phyloP scores from a whole-genome alignment of 371 early-diverging fungal species.

The Cokeromyces recurvatus region DNA sequence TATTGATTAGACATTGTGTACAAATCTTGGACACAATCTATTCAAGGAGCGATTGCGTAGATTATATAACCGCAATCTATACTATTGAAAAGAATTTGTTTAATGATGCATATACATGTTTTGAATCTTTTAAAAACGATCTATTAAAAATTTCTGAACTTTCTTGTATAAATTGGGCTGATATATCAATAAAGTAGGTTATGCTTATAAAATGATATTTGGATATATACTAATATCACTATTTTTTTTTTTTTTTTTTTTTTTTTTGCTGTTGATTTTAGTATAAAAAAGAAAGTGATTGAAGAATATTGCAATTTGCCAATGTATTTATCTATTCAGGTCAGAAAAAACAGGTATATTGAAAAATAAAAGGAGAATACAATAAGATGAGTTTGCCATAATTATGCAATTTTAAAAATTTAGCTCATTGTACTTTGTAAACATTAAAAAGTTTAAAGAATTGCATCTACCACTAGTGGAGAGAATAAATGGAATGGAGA shows the following conservation, averaged over 20 bases:
- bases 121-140: constrained; percentile 4
- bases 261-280: too few species aligned
- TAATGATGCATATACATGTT: not conserved
- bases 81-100: constrained; percentile 4
- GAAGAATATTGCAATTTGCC: constrained; percentile 10
- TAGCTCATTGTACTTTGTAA: too few species aligned
- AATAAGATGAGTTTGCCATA: too few species aligned
- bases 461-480: not conserved
- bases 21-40: too few species aligned
- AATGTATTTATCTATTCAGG: constrained; percentile 8
- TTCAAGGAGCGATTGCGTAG: too few species aligned
- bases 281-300: not conserved
- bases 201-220: not conserved
- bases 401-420: too few species aligned
- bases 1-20: too few species aligned
- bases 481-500: too few species aligned
- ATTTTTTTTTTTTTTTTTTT: not conserved
- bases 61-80: too few species aligned
- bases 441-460: too few species aligned
- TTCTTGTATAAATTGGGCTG: not conserved
- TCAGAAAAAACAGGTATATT: constrained; percentile 10
- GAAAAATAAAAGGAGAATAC: too few species aligned
- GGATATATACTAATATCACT: not conserved
- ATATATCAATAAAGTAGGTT: not conserved
- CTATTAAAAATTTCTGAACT: not conserved